These are phyloP conservation scores for Saccharomycopsis olivae DNA, from an alignment of 805 yeast genomes.

Conservation along the genomic window DNA sequence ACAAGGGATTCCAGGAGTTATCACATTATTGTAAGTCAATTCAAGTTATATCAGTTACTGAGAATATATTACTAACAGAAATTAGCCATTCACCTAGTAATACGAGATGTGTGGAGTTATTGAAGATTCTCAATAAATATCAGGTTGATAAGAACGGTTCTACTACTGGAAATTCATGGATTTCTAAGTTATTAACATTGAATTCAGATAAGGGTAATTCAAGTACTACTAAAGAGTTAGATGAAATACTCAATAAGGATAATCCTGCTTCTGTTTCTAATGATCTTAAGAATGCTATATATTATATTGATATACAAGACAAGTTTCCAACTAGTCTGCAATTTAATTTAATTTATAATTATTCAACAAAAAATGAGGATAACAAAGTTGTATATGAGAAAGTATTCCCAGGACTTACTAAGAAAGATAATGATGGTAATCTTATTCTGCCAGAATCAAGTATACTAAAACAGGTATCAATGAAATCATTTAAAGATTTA, in stretches of 20 bases:
- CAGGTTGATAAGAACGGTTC: slow-evolving; percentile 5
- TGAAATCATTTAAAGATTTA: slow-evolving; percentile 6
- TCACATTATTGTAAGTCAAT: slow-evolving; percentile 27
- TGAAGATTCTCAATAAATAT: slow-evolving; percentile 12
- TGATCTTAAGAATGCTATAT: slow-evolving; percentile 12
- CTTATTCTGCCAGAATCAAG: slow-evolving; percentile 6
- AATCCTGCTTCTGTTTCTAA: slow-evolving; percentile 9
- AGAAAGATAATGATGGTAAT: no score
- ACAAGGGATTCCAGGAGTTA: slow-evolving; percentile 26
- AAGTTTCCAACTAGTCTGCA: slow-evolving; percentile 16
- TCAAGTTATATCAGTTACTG: background rate
- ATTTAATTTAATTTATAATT: slow-evolving; percentile 10
- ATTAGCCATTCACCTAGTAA: slow-evolving; percentile 12
- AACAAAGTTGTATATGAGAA: no score
- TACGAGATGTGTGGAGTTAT: slow-evolving; percentile 3
- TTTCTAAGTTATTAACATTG: slow-evolving; percentile 6
- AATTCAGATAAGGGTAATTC: background rate
- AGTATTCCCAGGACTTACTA: no score
- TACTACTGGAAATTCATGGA: slow-evolving; percentile 9
- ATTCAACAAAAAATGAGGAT: slow-evolving; percentile 4
- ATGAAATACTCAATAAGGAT: slow-evolving; percentile 11
- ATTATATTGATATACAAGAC: slow-evolving; percentile 16
- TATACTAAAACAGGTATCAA: slow-evolving; percentile 7
- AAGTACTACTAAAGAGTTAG: slow-evolving; percentile 8
- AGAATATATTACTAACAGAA: background rate